These are phyloP conservation scores for Crucibulum laeve DNA, from an alignment of 768 basidiomycete species.

Conservation along the genomic window DNA sequence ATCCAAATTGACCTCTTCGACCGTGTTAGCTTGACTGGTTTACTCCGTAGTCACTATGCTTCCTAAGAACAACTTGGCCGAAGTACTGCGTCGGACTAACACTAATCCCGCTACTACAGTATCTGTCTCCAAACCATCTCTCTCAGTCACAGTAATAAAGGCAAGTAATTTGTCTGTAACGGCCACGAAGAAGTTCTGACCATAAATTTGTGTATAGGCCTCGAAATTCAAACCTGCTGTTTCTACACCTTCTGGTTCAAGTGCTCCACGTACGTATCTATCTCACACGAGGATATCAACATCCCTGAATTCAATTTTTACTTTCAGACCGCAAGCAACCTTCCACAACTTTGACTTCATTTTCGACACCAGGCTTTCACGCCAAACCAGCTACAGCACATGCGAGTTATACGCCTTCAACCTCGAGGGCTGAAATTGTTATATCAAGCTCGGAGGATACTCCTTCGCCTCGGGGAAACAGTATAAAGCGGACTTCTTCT, in stretches of 20 bases:
- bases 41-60: too few relatives aligned
- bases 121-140: slow-evolving; percentile 12
- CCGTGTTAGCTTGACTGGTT: too few relatives aligned
- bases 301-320: neutral
- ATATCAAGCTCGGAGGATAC: slow-evolving; percentile 34
- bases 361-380: slow-evolving; percentile 41
- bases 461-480: slow-evolving; percentile 20
- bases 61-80: slow-evolving; percentile 35
- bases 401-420: slow-evolving; percentile 8
- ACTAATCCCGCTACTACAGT: slow-evolving; percentile 1
- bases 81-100: slow-evolving; percentile 24
- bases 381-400: slow-evolving; percentile 9
- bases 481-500: slow-evolving; percentile 35
- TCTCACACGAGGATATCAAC: neutral
- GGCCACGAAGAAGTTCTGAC: neutral
- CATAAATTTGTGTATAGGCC: neutral
- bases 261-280: neutral
- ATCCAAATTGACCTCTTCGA: too few relatives aligned
- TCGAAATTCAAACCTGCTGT: slow-evolving; percentile 44
- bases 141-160: slow-evolving; percentile 11
- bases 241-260: neutral
- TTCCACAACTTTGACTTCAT: slow-evolving; percentile 27
- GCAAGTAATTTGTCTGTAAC: neutral
- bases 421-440: slow-evolving; percentile 21
- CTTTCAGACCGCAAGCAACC: slow-evolving; percentile 19